A percentile compares a stretch with the other conserved stretches of the same genome.
These are phyloP conservation scores for Pseudonitzschia delicatissima DNA, from an alignment of 108 stramenopile genomes.

Conservation along the genomic window DNA sequence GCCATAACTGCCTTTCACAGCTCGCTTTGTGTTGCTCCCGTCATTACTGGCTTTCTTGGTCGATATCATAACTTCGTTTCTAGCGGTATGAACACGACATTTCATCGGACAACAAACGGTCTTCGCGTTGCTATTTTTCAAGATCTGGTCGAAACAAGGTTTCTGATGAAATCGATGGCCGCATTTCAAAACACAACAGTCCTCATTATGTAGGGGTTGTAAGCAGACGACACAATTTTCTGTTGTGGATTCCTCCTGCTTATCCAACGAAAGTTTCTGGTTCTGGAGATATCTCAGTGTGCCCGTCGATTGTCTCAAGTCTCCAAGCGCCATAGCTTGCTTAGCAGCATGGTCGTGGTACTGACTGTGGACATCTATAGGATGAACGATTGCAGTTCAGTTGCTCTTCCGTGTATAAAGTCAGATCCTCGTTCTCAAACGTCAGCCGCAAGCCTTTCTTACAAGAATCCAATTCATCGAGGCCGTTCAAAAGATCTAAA, in stretches of 20 bases:
- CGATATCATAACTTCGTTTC: conserved; percentile 52
- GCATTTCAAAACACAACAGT: conserved; percentile 55
- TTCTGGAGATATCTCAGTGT: conserved; percentile 65
- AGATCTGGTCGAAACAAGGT: conserved; percentile 47
- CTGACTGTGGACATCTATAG: conserved; percentile 21
- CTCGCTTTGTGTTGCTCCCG: conserved; percentile 32
- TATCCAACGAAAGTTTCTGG: conserved; percentile 19
- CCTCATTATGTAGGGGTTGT: conserved; percentile 44
- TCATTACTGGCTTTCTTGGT: conserved; percentile 40
- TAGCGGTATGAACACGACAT: conserved; percentile 36
- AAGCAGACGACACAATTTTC: conserved; percentile 61
- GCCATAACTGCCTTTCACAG: conserved; percentile 73
- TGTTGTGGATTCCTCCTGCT: conserved; percentile 3
- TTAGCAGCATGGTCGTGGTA: conserved; percentile 52
- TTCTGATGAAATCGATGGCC: conserved; percentile 70
- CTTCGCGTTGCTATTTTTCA: conserved; percentile 21
- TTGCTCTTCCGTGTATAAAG: conserved; percentile 39
- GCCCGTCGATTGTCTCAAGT: conserved; percentile 49
- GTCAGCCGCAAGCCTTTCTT: conserved; percentile 52
- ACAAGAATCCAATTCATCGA: conserved; percentile 65
- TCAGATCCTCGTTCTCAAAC: conserved; percentile 46
- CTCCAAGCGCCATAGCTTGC: conserved; percentile 48
- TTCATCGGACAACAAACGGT: conserved; percentile 45
- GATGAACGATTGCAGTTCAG: conserved; percentile 41
- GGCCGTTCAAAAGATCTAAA: conserved; percentile 59